Evolutionary conservation across 2,329 filamentous ascomycete species (phyloP), one percentile per base, ranked within the genome.

Genomic region (Fusarium falciforme): DNA sequence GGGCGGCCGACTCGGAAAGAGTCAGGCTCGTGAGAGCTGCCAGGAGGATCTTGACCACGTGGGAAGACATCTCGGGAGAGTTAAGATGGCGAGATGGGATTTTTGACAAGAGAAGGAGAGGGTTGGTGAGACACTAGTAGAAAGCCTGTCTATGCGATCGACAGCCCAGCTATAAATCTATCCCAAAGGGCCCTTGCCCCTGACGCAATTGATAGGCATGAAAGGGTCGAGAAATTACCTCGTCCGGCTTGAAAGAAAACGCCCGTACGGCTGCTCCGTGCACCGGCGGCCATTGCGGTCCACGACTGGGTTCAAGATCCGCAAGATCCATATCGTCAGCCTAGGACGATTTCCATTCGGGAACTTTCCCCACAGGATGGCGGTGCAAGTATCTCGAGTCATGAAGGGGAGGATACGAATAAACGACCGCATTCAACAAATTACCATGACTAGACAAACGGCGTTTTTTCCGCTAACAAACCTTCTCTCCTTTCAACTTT

Each of bases 31-130:
- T 40, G 12, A 74, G 59, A 20, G 66, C 47, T 40, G 70, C 68
- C 49, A 77, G 47, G 47, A 77, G 40, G 22, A 76, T 44, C 38
- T 57, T 76, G 58, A 70, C 57, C 33, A 57, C 63, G 62, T 67
- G 64, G 27, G 66, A 68, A 61, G 59, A 47, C 75, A 77, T 77
- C 47, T 64, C 36, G 54, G 20, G 10, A 20, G 36, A 47, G n/a
- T 22, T 63, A 44, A 27, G 11, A 62, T 31, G 54, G 44, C 38
- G 47, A 54, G 55, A 52, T 27, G 49, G 6, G 29, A 29, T 17
- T 36, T 36, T 49, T 49, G 44, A 49, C 44, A 55, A 57, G 20
- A 33, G 31, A 25, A 40, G 20, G 22, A 38, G 22, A 38, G 22
- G 14, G 20, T 17, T 49, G 44, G 44, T 17, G 44, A 36, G 33